A percentile compares a stretch with the other conserved stretches of the same genome.
Conservation (phyloP, 2,329 filamentous ascomycete species). For the Diaporthe sp. region DNA sequence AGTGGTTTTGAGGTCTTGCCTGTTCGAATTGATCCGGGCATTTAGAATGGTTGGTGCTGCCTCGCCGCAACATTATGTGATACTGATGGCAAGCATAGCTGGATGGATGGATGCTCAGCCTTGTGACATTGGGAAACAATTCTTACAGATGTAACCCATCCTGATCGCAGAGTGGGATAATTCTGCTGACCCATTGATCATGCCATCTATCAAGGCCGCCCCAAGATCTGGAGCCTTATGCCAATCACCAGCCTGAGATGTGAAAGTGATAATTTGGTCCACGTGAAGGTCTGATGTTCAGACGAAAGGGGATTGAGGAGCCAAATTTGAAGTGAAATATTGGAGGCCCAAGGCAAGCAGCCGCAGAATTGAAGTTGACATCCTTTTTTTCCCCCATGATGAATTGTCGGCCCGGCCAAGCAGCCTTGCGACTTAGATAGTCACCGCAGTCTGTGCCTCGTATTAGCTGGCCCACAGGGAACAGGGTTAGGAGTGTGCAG, state of each 20-base stretch:
- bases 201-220: neutral
- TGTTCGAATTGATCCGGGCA: neutral
- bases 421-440: conserved; percentile 41
- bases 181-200: neutral
- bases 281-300: neutral
- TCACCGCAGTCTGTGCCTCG: neutral
- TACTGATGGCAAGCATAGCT: neutral
- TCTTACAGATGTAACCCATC: neutral
- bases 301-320: neutral
- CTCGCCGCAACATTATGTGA: neutral
- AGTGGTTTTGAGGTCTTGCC: neutral
- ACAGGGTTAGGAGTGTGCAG: conserved; percentile 23
- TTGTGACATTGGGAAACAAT: no score
- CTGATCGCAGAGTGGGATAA: neutral
- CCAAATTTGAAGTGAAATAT: neutral
- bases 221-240: conserved; percentile 7
- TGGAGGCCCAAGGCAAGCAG: no score
- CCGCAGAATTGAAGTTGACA: neutral
- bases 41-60: neutral
- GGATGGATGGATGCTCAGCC: no score
- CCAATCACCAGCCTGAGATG: neutral
- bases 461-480: neutral
- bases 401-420: neutral
- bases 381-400: neutral
- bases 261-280: neutral